phyloP scores from a whole-genome alignment of 148 eudicot genomes.

The Amaranthus palmeri region DNA sequence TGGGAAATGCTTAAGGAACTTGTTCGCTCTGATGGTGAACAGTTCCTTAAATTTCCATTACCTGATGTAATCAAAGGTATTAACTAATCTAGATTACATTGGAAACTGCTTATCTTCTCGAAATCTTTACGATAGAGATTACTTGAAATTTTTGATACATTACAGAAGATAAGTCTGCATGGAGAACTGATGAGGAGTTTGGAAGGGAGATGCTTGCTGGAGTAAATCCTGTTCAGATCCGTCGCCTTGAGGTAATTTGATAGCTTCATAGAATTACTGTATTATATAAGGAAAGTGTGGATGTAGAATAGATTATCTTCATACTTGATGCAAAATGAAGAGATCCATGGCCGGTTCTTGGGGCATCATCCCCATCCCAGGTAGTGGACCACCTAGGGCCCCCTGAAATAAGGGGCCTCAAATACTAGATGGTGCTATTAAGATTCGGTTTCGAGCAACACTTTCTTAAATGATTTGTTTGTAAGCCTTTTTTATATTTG shows the following conservation, averaged over 20 bases:
- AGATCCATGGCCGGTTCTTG: no score
- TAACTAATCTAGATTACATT: not conserved
- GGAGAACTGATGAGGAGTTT: slow-evolving; percentile 96
- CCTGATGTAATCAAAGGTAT: slow-evolving; percentile 81
- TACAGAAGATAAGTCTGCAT: slow-evolving; percentile 69
- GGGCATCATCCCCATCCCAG: no score
- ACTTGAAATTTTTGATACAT: not conserved
- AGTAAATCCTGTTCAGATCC: slow-evolving; percentile 70
- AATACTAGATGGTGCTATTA: no score
- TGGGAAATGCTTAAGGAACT: slow-evolving; percentile 79
- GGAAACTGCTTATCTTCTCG: not conserved
- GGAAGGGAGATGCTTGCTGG: slow-evolving; percentile 97
- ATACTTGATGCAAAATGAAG: no score
- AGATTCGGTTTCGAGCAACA: no score
- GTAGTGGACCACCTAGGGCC: no score
- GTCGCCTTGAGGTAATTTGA: slow-evolving; percentile 51
- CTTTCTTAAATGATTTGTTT: no score
- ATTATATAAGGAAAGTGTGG: no score
- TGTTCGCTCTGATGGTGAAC: slow-evolving; percentile 59
- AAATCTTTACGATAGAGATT: not conserved
- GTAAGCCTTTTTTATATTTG: no score
- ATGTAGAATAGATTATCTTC: no score
- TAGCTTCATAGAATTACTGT: not conserved
- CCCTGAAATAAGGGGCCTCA: no score
- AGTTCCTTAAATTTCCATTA: slow-evolving; percentile 55